These are phyloP conservation scores for Globisporangium paroecandrum DNA, from an alignment of 352 stramenopile species.

Conservation along the genomic window DNA sequence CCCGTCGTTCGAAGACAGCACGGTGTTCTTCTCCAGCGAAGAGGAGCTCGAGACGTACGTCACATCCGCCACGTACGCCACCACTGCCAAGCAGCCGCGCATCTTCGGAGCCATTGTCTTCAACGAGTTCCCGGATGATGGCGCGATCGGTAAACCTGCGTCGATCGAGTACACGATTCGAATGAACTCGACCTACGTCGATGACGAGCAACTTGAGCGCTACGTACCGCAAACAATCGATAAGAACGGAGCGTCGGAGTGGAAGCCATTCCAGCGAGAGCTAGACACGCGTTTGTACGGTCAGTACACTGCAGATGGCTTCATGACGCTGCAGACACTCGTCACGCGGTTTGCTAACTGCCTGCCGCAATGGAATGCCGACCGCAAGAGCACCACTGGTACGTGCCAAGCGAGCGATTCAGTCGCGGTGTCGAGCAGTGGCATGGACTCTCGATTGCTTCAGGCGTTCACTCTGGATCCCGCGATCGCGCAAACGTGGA, in stretches of 20 bases:
- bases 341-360: conserved; percentile 43
- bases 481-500: conserved; percentile 10
- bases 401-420: conserved; percentile 24
- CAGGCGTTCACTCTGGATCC: conserved; percentile 21
- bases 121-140: conserved; percentile 23
- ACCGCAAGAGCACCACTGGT: conserved; percentile 21
- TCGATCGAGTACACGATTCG: conserved; percentile 41
- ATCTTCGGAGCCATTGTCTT: conserved; percentile 54
- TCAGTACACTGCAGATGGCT: conserved; percentile 29
- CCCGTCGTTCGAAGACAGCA: conserved; percentile 39
- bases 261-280: conserved; percentile 21
- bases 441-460: conserved; percentile 22
- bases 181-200: conserved; percentile 36
- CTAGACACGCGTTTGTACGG: conserved; percentile 23
- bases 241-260: conserved; percentile 17
- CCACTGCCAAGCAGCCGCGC: conserved; percentile 16
- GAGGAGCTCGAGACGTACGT: conserved; percentile 32
- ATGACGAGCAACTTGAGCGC: conserved; percentile 5
- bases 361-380: conserved; percentile 29
- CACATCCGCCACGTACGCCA: conserved; percentile 32
- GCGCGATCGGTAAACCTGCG: conserved; percentile 19
- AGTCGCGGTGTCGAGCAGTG: not conserved
- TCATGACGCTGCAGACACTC: conserved; percentile 51
- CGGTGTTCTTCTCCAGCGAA: conserved; percentile 31
- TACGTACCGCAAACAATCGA: conserved; percentile 32